These are phyloP conservation scores for Solanum chilense DNA, from an alignment of 257 asterid species.

Conservation along the genomic window DNA sequence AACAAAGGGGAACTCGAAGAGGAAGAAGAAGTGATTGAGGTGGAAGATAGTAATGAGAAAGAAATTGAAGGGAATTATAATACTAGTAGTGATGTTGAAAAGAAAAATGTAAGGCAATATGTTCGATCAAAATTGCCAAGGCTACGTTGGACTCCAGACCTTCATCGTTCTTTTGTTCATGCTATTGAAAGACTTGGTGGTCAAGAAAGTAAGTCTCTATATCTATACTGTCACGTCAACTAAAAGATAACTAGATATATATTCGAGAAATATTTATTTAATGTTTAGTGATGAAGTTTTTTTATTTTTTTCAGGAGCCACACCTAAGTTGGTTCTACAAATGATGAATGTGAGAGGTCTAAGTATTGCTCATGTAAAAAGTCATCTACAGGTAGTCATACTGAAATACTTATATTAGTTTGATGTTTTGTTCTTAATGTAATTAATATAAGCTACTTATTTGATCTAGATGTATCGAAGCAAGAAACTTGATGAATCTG, in stretches of 20 bases:
- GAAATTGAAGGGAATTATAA: constrained; percentile 15
- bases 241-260: not conserved
- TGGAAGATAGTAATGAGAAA: constrained; percentile 13
- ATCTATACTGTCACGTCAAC: not conserved
- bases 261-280: not conserved
- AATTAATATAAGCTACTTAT: not conserved
- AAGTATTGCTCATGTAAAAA: constrained; percentile 89
- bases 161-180: constrained; percentile 76
- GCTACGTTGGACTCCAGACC: constrained; percentile 92
- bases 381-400: constrained; percentile 75
- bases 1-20: not conserved
- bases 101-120: constrained; percentile 46
- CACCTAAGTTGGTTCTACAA: constrained; percentile 90
- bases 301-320: constrained; percentile 49
- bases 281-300: not conserved
- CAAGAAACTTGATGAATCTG: constrained; percentile 79
- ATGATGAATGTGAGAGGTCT: constrained; percentile 83
- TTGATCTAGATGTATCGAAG: constrained; percentile 76
- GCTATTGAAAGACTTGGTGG: constrained; percentile 90
- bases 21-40: constrained; percentile 3
- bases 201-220: constrained; percentile 68
- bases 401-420: not conserved
- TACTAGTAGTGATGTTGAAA: constrained; percentile 21
- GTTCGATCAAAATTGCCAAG: constrained; percentile 80
- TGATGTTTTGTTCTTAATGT: not conserved